phyloP scores from a whole-genome alignment of 768 basidiomycete species.

The Russula lepida region DNA sequence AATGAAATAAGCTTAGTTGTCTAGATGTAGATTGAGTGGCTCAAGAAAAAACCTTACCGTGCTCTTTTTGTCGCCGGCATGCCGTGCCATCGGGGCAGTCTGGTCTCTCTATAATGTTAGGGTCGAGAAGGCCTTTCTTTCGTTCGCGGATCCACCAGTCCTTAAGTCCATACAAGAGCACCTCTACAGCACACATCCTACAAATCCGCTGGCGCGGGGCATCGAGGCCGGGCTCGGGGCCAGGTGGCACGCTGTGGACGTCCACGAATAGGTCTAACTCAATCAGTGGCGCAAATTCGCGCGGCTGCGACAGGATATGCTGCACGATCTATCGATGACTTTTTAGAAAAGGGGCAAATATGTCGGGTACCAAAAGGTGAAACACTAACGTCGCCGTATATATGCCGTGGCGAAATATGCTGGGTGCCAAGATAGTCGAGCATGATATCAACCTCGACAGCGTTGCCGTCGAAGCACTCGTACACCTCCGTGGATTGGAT shows the following conservation, averaged over 20 bases:
- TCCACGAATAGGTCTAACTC: conserved; percentile 67
- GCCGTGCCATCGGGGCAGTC: conserved; percentile 59
- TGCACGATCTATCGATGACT: conserved; percentile 44
- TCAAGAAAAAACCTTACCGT: conserved; percentile 37
- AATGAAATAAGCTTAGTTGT: not conserved
- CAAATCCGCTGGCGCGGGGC: conserved; percentile 58
- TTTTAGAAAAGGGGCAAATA: not conserved
- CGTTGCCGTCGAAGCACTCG: conserved; percentile 71
- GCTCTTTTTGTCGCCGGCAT: conserved; percentile 58
- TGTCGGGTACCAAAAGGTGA: conserved; percentile 26
- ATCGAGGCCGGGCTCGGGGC: conserved; percentile 46
- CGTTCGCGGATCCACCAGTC: conserved; percentile 83
- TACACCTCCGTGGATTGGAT: conserved; percentile 70
- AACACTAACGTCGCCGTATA: conserved; percentile 55
- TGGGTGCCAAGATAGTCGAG: conserved; percentile 67
- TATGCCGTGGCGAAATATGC: conserved; percentile 54
- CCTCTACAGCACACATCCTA: conserved; percentile 64
- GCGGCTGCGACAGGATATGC: conserved; percentile 51
- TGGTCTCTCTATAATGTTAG: conserved; percentile 44
- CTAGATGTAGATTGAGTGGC: not conserved
- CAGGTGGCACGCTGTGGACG: conserved; percentile 49
- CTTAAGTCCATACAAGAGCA: conserved; percentile 64
- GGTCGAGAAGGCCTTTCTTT: conserved; percentile 55
- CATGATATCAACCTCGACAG: conserved; percentile 76
- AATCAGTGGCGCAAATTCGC: conserved; percentile 55